phyloP scores from a whole-genome alignment of 1,139 yeast genomes.

The Scheffersomyces illinoinensis region DNA sequence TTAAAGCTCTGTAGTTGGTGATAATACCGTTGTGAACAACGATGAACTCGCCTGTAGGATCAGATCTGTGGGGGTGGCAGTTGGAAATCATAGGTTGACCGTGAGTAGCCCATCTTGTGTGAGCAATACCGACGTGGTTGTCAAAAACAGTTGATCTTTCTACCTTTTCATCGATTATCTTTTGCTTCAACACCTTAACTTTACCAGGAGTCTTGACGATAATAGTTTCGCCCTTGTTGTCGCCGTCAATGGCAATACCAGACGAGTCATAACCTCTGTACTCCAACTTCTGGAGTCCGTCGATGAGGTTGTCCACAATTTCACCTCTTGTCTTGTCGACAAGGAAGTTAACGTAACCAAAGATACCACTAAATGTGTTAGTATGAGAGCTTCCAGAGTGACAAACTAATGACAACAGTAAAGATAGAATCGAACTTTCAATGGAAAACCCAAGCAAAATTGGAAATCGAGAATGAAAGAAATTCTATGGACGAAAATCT shows the following conservation, averaged over 20 bases:
- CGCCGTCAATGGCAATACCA: constrained; percentile 95
- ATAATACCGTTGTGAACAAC: constrained; percentile 98
- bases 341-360: constrained; percentile 95
- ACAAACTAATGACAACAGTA: not conserved
- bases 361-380: constrained; percentile 74
- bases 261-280: constrained; percentile 98
- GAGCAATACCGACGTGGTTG: constrained; percentile 95
- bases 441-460: not conserved
- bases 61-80: constrained; percentile 97
- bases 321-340: constrained; percentile 93
- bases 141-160: constrained; percentile 66
- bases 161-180: constrained; percentile 53
- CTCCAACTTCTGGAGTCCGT: constrained; percentile 90
- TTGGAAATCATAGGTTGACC: constrained; percentile 86
- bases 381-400: constrained; percentile 10
- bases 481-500: no score
- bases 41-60: constrained; percentile 75
- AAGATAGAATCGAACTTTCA: not conserved
- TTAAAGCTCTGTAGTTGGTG: constrained; percentile 90
- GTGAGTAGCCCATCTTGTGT: constrained; percentile 99
- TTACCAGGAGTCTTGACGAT: constrained; percentile 89
- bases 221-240: constrained; percentile 59
- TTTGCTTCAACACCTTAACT: constrained; percentile 77
- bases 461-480: not conserved
- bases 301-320: constrained; percentile 82